Percentiles rank a stretch among this genome's conserved stretches.
Evolutionary conservation across 495 filamentous ascomycete species (phyloP).

Genomic region (Penicillium soppii): DNA sequence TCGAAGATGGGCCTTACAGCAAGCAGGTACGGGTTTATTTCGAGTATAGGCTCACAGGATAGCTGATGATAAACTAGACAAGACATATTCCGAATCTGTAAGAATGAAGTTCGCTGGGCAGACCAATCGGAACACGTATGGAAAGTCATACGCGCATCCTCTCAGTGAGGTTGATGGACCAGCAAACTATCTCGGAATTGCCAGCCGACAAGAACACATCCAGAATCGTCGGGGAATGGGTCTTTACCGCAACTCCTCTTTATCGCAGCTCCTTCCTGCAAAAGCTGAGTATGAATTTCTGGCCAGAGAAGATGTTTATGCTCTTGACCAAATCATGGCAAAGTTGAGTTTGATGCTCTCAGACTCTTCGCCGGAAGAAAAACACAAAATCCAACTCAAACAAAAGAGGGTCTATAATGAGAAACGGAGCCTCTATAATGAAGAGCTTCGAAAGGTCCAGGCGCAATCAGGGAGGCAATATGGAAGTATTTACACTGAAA

Average conservation of each 20-base stretch:
- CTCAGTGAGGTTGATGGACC: conserved; percentile 13
- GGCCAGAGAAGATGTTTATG: conserved; percentile 4
- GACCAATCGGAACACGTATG: conserved; percentile 3
- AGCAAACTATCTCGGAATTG: conserved; percentile 12
- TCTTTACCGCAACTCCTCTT: conserved; percentile 1
- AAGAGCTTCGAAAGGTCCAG: background rate
- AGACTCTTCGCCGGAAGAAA: background rate
- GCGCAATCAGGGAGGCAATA: background rate
- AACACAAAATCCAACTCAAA: background rate
- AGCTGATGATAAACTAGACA: conserved; percentile 4
- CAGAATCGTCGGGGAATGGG: conserved; percentile 16
- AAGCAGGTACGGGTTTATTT: conserved; percentile 8
- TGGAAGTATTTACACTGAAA: conserved; percentile 1
- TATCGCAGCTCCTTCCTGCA: conserved; percentile 10
- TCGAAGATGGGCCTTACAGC: conserved; percentile 13
- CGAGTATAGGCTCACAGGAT: background rate
- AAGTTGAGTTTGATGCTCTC: background rate
- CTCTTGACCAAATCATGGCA: background rate
- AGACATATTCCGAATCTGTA: conserved; percentile 6
- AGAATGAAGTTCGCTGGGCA: conserved; percentile 14
- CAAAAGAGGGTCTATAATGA: background rate
- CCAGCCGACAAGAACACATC: conserved; percentile 9
- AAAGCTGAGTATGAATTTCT: conserved; percentile 14
- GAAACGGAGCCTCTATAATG: background rate
- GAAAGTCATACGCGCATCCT: conserved; percentile 11